Conservation (phyloP, 2,329 filamentous ascomycete genomes). For the Trichoderma sp. region DNA sequence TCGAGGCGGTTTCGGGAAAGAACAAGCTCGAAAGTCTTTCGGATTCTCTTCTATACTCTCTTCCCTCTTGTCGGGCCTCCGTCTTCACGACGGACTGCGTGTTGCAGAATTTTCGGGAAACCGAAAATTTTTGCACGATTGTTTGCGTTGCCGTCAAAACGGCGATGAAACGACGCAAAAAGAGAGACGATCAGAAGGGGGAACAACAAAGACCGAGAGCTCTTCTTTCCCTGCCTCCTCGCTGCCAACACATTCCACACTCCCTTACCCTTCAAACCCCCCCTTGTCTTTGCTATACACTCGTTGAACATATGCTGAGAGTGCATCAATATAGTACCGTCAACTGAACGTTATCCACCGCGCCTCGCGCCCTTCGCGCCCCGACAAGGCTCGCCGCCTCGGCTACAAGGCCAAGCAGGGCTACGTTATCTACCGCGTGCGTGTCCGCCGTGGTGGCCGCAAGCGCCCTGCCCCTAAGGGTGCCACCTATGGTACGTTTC, state of each 20-base stretch:
- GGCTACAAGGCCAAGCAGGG: conserved; percentile 99
- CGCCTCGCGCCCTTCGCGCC: conserved; percentile 94
- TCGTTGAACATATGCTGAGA: conserved; percentile 99
- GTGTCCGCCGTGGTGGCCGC: conserved; percentile 97
- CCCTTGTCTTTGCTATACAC: conserved; percentile 74
- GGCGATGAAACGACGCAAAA: neutral
- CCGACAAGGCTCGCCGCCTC: conserved; percentile 99
- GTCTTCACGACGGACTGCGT: neutral
- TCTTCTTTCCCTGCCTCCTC: neutral
- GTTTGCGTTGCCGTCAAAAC: conserved; percentile 2
- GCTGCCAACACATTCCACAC: conserved; percentile 6
- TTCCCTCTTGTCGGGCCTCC: neutral
- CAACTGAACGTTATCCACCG: conserved; percentile 99
- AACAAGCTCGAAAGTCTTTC: neutral
- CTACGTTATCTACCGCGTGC: conserved; percentile 99
- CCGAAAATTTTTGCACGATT: neutral
- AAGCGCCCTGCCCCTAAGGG: conserved; percentile 96
- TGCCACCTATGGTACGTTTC: conserved; percentile 89
- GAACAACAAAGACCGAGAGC: neutral
- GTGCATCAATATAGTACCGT: conserved; percentile 99
- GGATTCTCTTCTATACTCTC: conserved; percentile 13
- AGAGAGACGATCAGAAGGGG: neutral
- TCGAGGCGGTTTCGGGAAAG: conserved; percentile 19
- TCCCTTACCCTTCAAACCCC: conserved; percentile 22
- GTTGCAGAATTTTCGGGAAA: neutral